Evolutionary conservation across 352 stramenopile species (phyloP), one percentile per base, ranked within the genome.

Genomic region (Pythium pectinolyticum): DNA sequence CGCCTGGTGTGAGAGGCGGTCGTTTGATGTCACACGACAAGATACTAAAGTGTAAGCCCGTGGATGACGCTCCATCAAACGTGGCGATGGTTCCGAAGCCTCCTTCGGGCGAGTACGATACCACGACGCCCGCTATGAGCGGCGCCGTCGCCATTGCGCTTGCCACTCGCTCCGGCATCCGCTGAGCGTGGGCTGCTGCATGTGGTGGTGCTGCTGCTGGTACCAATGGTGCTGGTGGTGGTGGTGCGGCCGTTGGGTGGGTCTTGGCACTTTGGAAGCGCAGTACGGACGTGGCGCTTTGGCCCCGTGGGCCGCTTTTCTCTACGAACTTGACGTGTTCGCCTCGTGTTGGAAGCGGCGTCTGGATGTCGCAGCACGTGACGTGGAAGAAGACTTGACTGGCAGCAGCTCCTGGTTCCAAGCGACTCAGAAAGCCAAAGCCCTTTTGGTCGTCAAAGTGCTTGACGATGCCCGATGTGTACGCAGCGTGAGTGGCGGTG

Each of bases 391-490:
- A 54, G 32, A 54, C 55, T 24, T 62, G 41, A 11, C 55, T 27
- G 12, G 9, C 6, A 5, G 41, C 8, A 8, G 24, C 24, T 17
- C 37, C 52, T 2, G 34, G 50, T 2, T 24, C 5, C 3, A 17
- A 35, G 12, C 41, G 41, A 17, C 31, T 40, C 20, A 62, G 50
- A 24, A 62, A 62, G 3, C 55, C 55, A 31, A 54, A 62, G 22
- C 41, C 28, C n/a, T 40, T 46, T 3, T 10, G 24, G 5, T 62
- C 45, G 41, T 62, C 55, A 24, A 43, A 62, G 20, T 37, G 31
- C n/a, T 37, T 30, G 39, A 62, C 41, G 12, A 51, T 11, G 11
- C 41, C 55, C 7, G 55, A 19, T 7, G 37, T 41, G 8, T 20
- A 39, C 25, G 50, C n/a, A n/a, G 30, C 27, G 11, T 19, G 2